Conservation (phyloP, 1,284 basidiomycete genomes). For the Termitomyces sp. region DNA sequence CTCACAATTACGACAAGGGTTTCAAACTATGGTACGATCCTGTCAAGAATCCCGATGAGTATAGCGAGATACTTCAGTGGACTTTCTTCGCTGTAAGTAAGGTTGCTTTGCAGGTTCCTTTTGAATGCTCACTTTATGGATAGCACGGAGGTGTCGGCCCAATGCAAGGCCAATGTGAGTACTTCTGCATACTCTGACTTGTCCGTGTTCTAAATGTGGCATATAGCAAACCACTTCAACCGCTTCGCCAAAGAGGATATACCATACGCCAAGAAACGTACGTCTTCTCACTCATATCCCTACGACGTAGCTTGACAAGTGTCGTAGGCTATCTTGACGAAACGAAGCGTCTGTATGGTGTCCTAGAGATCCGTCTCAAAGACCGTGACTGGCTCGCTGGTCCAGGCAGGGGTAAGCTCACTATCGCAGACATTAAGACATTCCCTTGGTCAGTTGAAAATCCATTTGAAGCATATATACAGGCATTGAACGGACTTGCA, state of each 20-base stretch:
- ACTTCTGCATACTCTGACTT: neutral
- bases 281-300: neutral
- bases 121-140: neutral
- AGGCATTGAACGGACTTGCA: neutral
- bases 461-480: neutral
- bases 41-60: constrained; percentile 36
- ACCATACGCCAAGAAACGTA: constrained; percentile 58
- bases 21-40: constrained; percentile 51
- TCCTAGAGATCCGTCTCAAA: constrained; percentile 66
- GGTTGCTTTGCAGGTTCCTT: neutral
- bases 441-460: constrained; percentile 40
- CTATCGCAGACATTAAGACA: constrained; percentile 60
- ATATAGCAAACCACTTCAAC: constrained; percentile 50
- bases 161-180: constrained; percentile 64
- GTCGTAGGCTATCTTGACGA: constrained; percentile 64
- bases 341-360: constrained; percentile 71
- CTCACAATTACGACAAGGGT: constrained; percentile 55
- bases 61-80: constrained; percentile 70
- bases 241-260: constrained; percentile 54
- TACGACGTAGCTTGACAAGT: constrained; percentile 2
- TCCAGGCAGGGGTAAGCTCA: constrained; percentile 55
- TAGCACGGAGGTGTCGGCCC: constrained; percentile 70
- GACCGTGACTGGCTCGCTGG: constrained; percentile 69
- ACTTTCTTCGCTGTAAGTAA: constrained; percentile 65
- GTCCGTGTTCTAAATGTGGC: neutral